phyloP scores from a whole-genome alignment of 306 rosid genomes.

The Potentilla sterilis region DNA sequence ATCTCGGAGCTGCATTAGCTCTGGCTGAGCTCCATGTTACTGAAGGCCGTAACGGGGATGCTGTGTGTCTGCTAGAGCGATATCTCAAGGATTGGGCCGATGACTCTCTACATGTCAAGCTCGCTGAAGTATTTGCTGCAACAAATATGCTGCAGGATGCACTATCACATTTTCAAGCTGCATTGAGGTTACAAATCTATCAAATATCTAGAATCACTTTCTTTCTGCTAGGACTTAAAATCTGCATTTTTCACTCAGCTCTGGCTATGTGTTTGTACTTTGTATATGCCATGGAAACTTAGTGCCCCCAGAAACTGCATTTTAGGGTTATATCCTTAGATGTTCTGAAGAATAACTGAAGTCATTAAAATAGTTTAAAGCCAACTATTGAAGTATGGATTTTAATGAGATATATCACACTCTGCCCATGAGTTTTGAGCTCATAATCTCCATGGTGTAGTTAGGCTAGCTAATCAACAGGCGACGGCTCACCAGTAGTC shows the following conservation, averaged over 20 bases:
- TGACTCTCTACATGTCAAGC: constrained; percentile 96
- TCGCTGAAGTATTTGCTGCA: constrained; percentile 94
- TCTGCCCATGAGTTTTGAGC: neutral
- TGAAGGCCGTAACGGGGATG: constrained; percentile 95
- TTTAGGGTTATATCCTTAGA: neutral
- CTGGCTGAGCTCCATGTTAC: constrained; percentile 96
- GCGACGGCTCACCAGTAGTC: neutral
- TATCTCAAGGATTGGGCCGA: constrained; percentile 99
- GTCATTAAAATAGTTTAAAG: neutral
- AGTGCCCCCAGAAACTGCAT: neutral
- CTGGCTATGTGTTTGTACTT: neutral
- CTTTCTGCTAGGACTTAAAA: constrained; percentile 4
- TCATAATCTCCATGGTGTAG: neutral
- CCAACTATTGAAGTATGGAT: neutral
- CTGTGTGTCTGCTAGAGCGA: constrained; percentile 85
- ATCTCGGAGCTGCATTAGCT: constrained; percentile 98
- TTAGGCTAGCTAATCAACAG: neutral
- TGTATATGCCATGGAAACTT: neutral
- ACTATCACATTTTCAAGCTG: constrained; percentile 92
- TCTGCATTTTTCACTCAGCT: constrained; percentile 12
- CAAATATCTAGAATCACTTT: constrained; percentile 10
- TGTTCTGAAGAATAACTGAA: neutral
- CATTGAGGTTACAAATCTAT: constrained; percentile 55
- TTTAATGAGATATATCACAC: neutral
- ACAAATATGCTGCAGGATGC: constrained; percentile 95